Base-by-base conservation (phyloP, 2,329 filamentous ascomycete species). In the Talaromyces pinophilus region DNA sequence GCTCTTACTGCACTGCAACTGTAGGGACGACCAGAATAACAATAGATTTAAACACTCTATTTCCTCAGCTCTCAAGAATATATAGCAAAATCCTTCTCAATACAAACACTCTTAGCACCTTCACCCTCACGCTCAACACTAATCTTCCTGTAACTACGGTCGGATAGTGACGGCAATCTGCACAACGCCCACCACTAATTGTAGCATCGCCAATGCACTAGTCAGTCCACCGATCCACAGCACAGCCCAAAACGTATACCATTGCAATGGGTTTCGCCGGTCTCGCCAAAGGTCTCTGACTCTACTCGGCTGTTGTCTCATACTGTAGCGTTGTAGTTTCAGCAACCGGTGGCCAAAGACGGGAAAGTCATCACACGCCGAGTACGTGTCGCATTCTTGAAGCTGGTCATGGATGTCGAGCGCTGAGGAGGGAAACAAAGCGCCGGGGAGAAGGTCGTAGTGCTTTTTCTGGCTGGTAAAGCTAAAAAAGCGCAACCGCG, bases 181-280 rank as follows among this genome's bases (percentile, higher is more conserved):
- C 17, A 19, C 15, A 42, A 62, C 33, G 19, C 42, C 63, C 13
- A 62, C 63, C 33, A 65, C n/a, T 13, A 70, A 38, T 65, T 72
- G 70, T 17, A 70, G 22, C 22, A 67, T 30, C 17, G 54, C 65
- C 42, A 71, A 19, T n/a, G 70, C 44, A 46, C 65, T 62, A 15
- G 67, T 60, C 25, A 70, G 10, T n/a, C 67, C 70, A 10, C 71
- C 71, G 38, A 72, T 38, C 22, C 66, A 22, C 22, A 72, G 52
- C 7, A 72, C 70, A 15, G 71, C 71, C 71, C 71, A 73, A 62
- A 73, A 73, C 1, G 71, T 73, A 50, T 69, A 71, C 69, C 69
- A 73, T 62, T 69, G 70, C 15, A 71, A 33, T 5, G 64, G 59
- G 64, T 71, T 65, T 25, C 71, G 63, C 52, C 68, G 66, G 59